Evolutionary conservation across 2,329 filamentous ascomycete genomes (phyloP).

Genomic region (Xylariaceae sp.): DNA sequence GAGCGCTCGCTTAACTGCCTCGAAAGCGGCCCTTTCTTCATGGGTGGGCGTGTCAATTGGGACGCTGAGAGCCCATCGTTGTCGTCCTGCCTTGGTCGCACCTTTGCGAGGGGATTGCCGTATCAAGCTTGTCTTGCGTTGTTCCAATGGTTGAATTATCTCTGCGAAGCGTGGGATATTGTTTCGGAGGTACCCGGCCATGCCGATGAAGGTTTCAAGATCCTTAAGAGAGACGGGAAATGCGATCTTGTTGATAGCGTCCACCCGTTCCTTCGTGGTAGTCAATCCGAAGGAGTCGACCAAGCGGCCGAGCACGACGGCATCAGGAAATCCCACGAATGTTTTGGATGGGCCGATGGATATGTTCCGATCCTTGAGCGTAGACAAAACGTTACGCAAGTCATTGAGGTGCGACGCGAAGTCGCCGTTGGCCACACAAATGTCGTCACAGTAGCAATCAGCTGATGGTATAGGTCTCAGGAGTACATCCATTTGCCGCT

Average conservation of each 20-base stretch:
- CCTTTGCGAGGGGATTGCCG: neutral
- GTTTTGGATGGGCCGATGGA: neutral
- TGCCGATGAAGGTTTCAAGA: neutral
- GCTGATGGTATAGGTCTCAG: neutral
- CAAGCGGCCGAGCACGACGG: neutral
- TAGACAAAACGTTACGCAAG: neutral
- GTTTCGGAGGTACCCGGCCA: neutral
- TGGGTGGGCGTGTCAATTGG: neutral
- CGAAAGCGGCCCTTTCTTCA: neutral
- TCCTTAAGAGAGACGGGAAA: neutral
- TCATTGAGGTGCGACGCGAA: neutral
- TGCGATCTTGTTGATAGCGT: neutral
- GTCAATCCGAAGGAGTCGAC: constrained; percentile 1
- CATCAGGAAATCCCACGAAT: neutral
- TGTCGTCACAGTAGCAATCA: neutral
- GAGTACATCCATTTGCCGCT: neutral
- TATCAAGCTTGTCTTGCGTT: neutral
- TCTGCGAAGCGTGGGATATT: neutral
- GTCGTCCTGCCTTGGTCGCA: neutral
- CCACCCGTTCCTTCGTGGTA: neutral
- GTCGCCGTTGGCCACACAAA: neutral
- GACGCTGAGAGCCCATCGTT: neutral
- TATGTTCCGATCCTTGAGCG: neutral
- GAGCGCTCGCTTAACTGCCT: neutral
- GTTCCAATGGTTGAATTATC: neutral